These are phyloP conservation scores for Phytophthora melonis DNA, from an alignment of 352 stramenopile species.

Conservation along the genomic window DNA sequence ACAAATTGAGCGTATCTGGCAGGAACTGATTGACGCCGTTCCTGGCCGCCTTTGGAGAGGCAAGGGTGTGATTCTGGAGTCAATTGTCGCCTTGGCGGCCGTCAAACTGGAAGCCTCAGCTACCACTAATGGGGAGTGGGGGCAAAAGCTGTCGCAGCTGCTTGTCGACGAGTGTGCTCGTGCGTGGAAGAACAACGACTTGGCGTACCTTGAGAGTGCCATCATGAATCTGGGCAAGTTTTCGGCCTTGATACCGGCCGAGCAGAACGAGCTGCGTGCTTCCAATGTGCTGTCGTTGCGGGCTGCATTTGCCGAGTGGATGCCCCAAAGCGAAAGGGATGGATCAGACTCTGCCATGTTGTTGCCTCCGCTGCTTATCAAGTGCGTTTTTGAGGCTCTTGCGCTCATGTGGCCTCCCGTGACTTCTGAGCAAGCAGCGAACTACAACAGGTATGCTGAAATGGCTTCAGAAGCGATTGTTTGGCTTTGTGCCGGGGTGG, in stretches of 20 bases:
- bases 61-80: constrained; percentile 80
- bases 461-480: constrained; percentile 40
- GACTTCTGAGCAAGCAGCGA: not conserved
- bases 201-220: constrained; percentile 77
- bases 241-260: constrained; percentile 40
- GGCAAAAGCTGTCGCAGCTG: constrained; percentile 43
- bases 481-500: constrained; percentile 62
- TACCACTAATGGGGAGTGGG: constrained; percentile 29
- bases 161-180: constrained; percentile 70
- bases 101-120: constrained; percentile 30
- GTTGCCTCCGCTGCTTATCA: constrained; percentile 73
- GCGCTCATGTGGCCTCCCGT: constrained; percentile 52
- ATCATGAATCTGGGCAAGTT: constrained; percentile 64
- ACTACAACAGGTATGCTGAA: not conserved
- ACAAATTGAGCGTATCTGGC: constrained; percentile 64
- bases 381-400: constrained; percentile 79
- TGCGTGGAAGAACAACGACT: constrained; percentile 68
- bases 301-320: constrained; percentile 47
- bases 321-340: constrained; percentile 28
- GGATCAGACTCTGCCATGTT: constrained; percentile 14
- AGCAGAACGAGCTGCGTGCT: constrained; percentile 40
- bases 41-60: constrained; percentile 79
- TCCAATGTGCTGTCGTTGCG: constrained; percentile 50
- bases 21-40: constrained; percentile 56
- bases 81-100: constrained; percentile 60